These are phyloP conservation scores for Silene uniflora DNA, from an alignment of 148 eudicot species.

Conservation along the genomic window DNA sequence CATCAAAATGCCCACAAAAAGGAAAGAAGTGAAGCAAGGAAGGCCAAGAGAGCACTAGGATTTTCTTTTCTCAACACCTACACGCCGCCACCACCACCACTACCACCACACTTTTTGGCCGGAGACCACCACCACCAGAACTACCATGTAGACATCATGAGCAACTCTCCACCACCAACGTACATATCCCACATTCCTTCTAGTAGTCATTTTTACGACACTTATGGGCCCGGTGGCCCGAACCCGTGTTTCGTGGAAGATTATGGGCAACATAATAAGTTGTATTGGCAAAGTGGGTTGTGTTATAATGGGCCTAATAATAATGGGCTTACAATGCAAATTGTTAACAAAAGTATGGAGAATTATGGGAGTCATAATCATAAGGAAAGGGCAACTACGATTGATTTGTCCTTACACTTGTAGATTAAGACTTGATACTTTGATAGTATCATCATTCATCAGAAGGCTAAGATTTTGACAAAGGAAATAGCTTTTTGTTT, in stretches of 20 bases:
- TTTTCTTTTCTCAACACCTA: conserved; percentile 23
- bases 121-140: conserved; percentile 38
- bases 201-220: conserved; percentile 23
- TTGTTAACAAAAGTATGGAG: neutral
- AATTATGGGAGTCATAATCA: neutral
- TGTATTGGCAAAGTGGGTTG: conserved; percentile 41
- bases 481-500: no score
- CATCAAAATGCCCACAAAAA: conserved; percentile 97
- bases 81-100: conserved; percentile 23
- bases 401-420: conserved; percentile 76
- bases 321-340: conserved; percentile 12
- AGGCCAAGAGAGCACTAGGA: conserved; percentile 32
- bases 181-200: conserved; percentile 30
- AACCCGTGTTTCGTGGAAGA: conserved; percentile 27
- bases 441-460: no score
- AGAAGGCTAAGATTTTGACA: no score
- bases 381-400: conserved; percentile 43
- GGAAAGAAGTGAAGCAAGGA: conserved; percentile 68
- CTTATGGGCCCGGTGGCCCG: conserved; percentile 44
- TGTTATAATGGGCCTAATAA: conserved; percentile 20
- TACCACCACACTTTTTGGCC: conserved; percentile 33
- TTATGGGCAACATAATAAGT: conserved; percentile 31
- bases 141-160: conserved; percentile 34
- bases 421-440: conserved; percentile 11
- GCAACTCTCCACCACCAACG: conserved; percentile 31